Conservation (phyloP, 1,284 basidiomycete genomes). For the Trametes pubescens region DNA sequence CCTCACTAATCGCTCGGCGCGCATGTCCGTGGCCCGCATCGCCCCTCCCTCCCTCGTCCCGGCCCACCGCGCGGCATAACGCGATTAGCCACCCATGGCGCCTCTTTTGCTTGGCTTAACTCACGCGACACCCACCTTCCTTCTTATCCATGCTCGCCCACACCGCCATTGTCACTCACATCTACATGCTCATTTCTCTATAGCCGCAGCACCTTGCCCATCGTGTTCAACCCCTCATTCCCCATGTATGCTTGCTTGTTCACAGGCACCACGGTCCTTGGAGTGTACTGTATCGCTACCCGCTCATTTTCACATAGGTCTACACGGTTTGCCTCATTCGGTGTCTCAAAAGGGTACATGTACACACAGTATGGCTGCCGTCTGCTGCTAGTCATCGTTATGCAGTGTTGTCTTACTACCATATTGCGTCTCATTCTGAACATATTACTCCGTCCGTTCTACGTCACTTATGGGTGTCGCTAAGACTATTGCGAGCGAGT, state of each 20-base stretch:
- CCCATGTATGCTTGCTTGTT: slow-evolving; percentile 20
- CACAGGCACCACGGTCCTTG: slow-evolving; percentile 31
- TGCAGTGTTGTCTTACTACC: slow-evolving; percentile 27
- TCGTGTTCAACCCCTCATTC: slow-evolving; percentile 5
- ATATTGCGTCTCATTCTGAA: slow-evolving; percentile 10
- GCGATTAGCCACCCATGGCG: background rate
- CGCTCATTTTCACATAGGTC: slow-evolving; percentile 16
- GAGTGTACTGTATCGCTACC: slow-evolving; percentile 34
- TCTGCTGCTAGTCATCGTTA: slow-evolving; percentile 23
- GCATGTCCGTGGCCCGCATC: slow-evolving; percentile 43
- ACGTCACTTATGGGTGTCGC: background rate
- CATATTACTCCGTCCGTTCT: slow-evolving; percentile 2
- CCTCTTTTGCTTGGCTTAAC: background rate
- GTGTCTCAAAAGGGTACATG: slow-evolving; percentile 29
- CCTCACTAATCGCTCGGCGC: slow-evolving; percentile 41
- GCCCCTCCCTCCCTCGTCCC: slow-evolving; percentile 29
- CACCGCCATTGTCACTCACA: no score
- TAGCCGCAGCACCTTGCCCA: background rate
- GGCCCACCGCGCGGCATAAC: slow-evolving; percentile 29
- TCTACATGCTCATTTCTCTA: background rate
- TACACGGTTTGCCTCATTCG: slow-evolving; percentile 1
- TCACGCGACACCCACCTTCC: slow-evolving; percentile 20
- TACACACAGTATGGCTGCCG: slow-evolving; percentile 26
- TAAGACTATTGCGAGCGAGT: background rate
- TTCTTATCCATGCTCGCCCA: background rate